Evolutionary conservation across 2,329 filamentous ascomycete genomes (phyloP), one percentile per base, ranked within the genome.

Genomic region (Penicillium crustosum): DNA sequence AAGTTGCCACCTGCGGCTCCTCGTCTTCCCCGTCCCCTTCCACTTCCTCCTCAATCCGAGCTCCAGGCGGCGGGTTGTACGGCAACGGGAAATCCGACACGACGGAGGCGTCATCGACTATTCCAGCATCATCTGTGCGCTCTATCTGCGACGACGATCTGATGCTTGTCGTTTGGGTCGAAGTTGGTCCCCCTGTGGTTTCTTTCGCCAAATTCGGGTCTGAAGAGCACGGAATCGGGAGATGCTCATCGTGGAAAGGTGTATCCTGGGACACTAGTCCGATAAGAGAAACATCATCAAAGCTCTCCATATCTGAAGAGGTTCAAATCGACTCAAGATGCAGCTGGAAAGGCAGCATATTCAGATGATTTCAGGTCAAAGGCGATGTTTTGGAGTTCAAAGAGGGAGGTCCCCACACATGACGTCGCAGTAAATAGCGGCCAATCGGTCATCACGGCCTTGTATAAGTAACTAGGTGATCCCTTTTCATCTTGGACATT

Each of bases 1-100:
- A 79, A 1, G 75, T 78, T 25, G 78, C 77, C 15, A 79, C 62
- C 35, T 70, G 70, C 9, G 77, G 73, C 43, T 79, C 78, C 58
- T 80, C 78, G 55, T 80, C 77, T 45, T 75, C 77, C 27, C 72
- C 75, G 21, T 76, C 75, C 1, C 63, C 66, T 36, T 68, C 68
- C 48, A 70, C 69, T 41, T 68, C 68, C 49, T 70, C 69, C 35
- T 73, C 71, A 45, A 72, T 63, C 25, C 67, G 63, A 35, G 69
- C 61, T n/a, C 69, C 66, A 6, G 70, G 61, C 10, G 73, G 66
- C n/a, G 68, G 62, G 35, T 73, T 73, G 53, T 71, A 76, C 6
- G 70, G 64, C 15, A 66, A 44, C 15, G 66, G 60, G 42, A 72
- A 73, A 2, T 69, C 68, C 8, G 70, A 66, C 9, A 62, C 60